Evolutionary conservation across 306 rosid species (phyloP).

Genomic region (cucumber (Cucumis sativus)): Cucumber_9930_V3 NC_026660.2:9588501-9589000

Average conservation of each 20-base stretch:
- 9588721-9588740: background rate
- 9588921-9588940: too few species aligned
- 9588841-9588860: too few species aligned
- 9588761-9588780: too few species aligned
- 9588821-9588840: too few species aligned
- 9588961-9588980: too few species aligned
- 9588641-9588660: background rate
- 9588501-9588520: slow-evolving; percentile 88
- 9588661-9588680: background rate
- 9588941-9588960: too few species aligned
- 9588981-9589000: too few species aligned
- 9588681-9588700: background rate
- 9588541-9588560: slow-evolving; percentile 49
- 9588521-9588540: slow-evolving; percentile 90
- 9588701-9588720: background rate
- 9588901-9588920: too few species aligned
- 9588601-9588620: background rate
- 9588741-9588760: background rate
- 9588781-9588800: too few species aligned
- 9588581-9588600: background rate
- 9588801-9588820: too few species aligned
- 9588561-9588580: slow-evolving; percentile 4
- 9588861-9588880: too few species aligned
- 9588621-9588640: background rate
- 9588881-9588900: too few species aligned